Base-by-base conservation (phyloP, 345 rosid species). In the Populus pruinosa region DNA sequence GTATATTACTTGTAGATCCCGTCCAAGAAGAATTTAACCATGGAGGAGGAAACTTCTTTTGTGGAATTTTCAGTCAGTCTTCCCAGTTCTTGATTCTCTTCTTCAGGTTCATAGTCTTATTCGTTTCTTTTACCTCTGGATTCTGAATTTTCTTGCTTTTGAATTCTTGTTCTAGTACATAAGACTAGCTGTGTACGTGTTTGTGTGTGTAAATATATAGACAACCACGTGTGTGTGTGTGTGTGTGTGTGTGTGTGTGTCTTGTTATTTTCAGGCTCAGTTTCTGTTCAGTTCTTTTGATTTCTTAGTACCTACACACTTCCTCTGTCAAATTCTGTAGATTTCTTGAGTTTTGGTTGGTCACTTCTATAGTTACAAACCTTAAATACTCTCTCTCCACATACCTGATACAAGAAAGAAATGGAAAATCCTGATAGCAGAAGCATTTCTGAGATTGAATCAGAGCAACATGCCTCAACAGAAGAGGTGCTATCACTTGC, bases 401-500 rank as follows among this genome's bases (percentile, higher is more conserved):
- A 53, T 7, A 27, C 20, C 33, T 55, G 9, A 20, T 4, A 27
- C 10, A 47, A 21, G 11, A 14, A 62, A 25, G 73, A 71, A 73
- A 86, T 86, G 88, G 27, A 78, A 65, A 69, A 73, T 6, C 77
- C 72, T 47, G 80, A 73, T n/a, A 56, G 64, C 25, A 80, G 87
- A 70, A 83, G 84, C 70, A 85, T 84, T 69, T 41, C 78, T 27
- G 88, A 82, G 83, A 76, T 84, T 43, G 82, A 82, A 21, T 76
- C 83, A 1, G 85, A 85, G 78, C 75, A 85, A 12, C 79, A 82
- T 55, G 76, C 74, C 47, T 84, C 81, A 20, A 77, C 75, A 63
- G 85, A 87, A 55, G 88, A 81, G 55, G 80, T 84, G 2, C 71
- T 83, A 43, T 85, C 80, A 49, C 41, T 80, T 33, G 86, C 87